These are phyloP conservation scores for Fereydounia khargensis DNA, from an alignment of 1,284 basidiomycete genomes.

Conservation along the genomic window DNA sequence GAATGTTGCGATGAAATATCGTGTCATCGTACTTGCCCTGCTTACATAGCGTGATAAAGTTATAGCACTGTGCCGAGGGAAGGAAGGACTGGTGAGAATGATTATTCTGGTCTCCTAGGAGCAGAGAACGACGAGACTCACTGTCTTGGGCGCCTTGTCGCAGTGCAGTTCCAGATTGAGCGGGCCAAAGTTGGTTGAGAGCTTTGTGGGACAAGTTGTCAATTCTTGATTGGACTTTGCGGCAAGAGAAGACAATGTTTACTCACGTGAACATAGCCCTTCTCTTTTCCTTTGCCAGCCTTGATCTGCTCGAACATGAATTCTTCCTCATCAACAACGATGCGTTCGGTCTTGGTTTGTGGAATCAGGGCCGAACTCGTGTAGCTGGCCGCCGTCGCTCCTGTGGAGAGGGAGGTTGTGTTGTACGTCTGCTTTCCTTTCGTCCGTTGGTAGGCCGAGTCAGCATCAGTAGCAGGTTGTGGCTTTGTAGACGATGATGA, in stretches of 20 bases:
- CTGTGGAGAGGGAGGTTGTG: conserved; percentile 82
- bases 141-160: conserved; percentile 90
- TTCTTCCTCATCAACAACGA: conserved; percentile 88
- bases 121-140: no score
- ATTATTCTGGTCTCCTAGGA: not conserved
- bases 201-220: no score
- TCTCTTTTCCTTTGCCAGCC: conserved; percentile 1
- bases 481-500: not conserved
- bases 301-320: conserved; percentile 71
- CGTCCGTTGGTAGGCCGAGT: conserved; percentile 15
- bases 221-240: no score
- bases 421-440: conserved; percentile 67
- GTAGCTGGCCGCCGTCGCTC: conserved; percentile 84
- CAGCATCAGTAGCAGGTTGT: not conserved
- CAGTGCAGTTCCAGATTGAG: conserved; percentile 89
- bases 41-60: conserved; percentile 71
- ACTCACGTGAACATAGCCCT: conserved; percentile 59
- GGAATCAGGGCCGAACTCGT: conserved; percentile 89
- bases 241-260: no score
- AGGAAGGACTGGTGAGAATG: no score
- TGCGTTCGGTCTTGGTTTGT: conserved; percentile 71
- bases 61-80: conserved; percentile 76
- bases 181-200: conserved; percentile 83
- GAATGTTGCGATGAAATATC: conserved; percentile 85
- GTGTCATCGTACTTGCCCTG: conserved; percentile 85